A percentile compares a stretch with the other conserved stretches of the same genome.
These are phyloP conservation scores for Leccinum laetum DNA, from an alignment of 1,284 basidiomycete species.

Conservation along the genomic window DNA sequence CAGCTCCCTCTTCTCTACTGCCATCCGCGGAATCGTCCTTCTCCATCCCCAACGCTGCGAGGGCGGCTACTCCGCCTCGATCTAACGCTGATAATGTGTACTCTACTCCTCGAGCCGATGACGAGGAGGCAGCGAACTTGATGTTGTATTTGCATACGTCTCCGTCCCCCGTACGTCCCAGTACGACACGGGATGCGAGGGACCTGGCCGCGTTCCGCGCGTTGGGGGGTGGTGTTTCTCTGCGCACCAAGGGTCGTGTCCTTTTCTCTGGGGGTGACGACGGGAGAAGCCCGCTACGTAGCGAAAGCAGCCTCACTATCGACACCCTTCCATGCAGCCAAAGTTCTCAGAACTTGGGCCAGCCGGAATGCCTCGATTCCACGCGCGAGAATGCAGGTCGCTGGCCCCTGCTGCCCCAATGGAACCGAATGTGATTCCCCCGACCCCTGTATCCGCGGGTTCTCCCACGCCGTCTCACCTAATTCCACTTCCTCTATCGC, in stretches of 20 bases:
- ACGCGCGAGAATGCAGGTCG: constrained; percentile 10
- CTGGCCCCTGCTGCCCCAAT: constrained; percentile 28
- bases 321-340: constrained; percentile 29
- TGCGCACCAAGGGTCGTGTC: constrained; percentile 63
- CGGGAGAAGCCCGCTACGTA: constrained; percentile 25
- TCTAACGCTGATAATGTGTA: constrained; percentile 16
- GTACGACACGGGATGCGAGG: constrained; percentile 42
- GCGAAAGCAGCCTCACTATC: constrained; percentile 26
- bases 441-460: constrained; percentile 35
- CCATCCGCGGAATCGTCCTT: constrained; percentile 36
- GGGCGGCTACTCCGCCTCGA: constrained; percentile 33
- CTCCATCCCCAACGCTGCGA: constrained; percentile 11
- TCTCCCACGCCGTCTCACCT: constrained; percentile 28
- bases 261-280: constrained; percentile 50
- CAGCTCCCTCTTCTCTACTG: constrained; percentile 31
- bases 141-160: constrained; percentile 81
- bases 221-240: constrained; percentile 46
- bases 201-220: constrained; percentile 52
- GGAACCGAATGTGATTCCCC: constrained; percentile 36
- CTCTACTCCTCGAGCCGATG: constrained; percentile 37
- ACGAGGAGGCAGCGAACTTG: constrained; percentile 77
- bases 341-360: constrained; percentile 21
- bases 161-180: constrained; percentile 70
- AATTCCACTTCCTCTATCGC: constrained; percentile 33
- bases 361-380: constrained; percentile 13